Conservation (phyloP, 106 monocot species). For the Dactylorhiza incarnata region DNA sequence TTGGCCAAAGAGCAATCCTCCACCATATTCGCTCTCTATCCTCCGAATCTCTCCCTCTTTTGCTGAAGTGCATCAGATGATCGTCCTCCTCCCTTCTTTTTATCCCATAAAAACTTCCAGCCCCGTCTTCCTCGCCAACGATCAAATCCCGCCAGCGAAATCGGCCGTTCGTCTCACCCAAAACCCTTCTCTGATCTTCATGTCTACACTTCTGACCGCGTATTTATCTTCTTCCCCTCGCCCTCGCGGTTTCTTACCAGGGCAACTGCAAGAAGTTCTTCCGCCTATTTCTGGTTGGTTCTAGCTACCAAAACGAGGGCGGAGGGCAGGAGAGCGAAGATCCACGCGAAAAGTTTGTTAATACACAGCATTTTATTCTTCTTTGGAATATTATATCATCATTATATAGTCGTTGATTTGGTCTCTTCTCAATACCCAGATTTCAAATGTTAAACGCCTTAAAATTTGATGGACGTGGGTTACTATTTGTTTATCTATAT, state of each 20-base stretch:
- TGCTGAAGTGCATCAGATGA: background rate
- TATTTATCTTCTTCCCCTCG: background rate
- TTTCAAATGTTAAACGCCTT: background rate
- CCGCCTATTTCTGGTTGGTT: background rate
- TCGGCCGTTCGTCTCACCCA: background rate
- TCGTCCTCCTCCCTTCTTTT: background rate
- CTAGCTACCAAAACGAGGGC: background rate
- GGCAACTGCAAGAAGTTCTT: background rate
- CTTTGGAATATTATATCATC: background rate
- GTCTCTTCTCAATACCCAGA: background rate
- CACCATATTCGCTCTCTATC: background rate
- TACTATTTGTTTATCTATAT: no score
- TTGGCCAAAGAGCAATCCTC: constrained; percentile 8
- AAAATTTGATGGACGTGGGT: no score
- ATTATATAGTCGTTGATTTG: background rate
- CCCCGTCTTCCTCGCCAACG: background rate
- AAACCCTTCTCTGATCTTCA: background rate
- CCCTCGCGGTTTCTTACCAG: background rate
- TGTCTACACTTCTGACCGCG: background rate
- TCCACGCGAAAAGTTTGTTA: background rate
- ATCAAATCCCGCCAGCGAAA: background rate
- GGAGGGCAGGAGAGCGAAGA: background rate
- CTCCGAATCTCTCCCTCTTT: background rate
- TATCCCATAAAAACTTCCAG: background rate
- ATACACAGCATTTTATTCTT: background rate